Evolutionary conservation across 257 asterid species (phyloP), one percentile per base, ranked within the genome.

Genomic region (Forsythia suspensa): DNA sequence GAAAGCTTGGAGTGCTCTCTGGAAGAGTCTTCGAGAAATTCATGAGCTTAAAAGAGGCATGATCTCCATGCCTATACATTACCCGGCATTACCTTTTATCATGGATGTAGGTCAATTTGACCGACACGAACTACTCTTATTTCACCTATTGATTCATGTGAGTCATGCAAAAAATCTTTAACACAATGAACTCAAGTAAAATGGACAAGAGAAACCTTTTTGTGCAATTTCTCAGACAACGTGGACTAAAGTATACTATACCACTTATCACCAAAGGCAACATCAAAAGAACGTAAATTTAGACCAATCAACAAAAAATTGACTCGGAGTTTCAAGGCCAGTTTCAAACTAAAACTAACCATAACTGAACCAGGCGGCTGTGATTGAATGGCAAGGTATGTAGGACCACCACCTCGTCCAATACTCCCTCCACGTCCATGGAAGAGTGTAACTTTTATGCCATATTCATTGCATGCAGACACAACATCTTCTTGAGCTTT

Each of bases 341-440:
- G 61, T 39, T 21, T 16, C 65, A 16, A n/a, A 55, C 11, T 16
- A 55, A 71, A 86, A 71, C 90, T 88, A 76, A 95, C 98, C 99
- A 92, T 91, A 76, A 95, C 98, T 16, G 99, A 93, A 69, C 99
- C 99, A 51, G 98, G 99, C 0, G 99, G 99, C 69, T 95, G 99
- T 76, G 99, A 95, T 84, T 93, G 99, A 82, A 95, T 95, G 70
- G 99, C 99, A 65, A 95, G 90, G 84, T 91, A 81, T 6, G 99
- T 95, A 10, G 98, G 99, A 73, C 99, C 99, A 68, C 99, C 99
- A 76, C 99, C 99, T 34, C 99, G 98, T 8, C 99, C 99, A 55
- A 95, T 95, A 84, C 99, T 95, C 78, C 99, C 99, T 72, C 99
- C 99, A 39, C 98, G 98, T 21, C 99, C 99, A 79, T 95, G 99